Conservation (phyloP, 1,284 basidiomycete species). For the Cryptococcus maquisensis region DNA sequence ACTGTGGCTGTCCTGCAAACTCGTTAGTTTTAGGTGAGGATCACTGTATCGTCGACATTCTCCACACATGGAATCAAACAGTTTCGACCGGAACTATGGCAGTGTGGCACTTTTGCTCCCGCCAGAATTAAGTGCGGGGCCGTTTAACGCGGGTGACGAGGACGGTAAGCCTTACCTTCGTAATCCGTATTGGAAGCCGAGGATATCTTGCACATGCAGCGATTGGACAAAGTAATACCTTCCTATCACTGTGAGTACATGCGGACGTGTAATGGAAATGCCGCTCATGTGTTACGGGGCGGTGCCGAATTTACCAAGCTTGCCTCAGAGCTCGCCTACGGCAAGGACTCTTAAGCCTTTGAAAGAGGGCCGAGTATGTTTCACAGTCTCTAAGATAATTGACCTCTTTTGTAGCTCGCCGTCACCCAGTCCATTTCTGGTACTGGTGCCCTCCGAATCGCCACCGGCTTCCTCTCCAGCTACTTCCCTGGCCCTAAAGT, state of each 20-base stretch:
- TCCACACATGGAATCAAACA: too few species aligned
- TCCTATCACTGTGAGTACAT: constrained; percentile 66
- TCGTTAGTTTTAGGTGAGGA: constrained; percentile 11
- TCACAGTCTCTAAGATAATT: neutral
- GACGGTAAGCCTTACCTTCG: constrained; percentile 90
- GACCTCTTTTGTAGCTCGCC: constrained; percentile 60
- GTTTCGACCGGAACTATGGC: too few species aligned
- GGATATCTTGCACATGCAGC: constrained; percentile 58
- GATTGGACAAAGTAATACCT: constrained; percentile 97
- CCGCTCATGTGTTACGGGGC: constrained; percentile 43
- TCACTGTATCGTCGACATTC: neutral
- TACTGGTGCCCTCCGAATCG: constrained; percentile 95
- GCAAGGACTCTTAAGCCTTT: constrained; percentile 72
- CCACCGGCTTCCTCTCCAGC: constrained; percentile 80
- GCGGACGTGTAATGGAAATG: neutral
- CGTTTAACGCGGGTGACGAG: constrained; percentile 61
- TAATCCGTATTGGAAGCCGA: constrained; percentile 77
- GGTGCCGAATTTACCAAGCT: constrained; percentile 80
- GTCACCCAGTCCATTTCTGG: constrained; percentile 96
- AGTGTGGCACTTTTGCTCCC: too few species aligned
- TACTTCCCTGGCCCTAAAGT: constrained; percentile 84
- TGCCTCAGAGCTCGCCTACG: constrained; percentile 89
- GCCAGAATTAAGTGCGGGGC: too few species aligned
- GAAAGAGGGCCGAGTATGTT: constrained; percentile 63
- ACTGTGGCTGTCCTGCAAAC: constrained; percentile 22